Evolutionary conservation across 2,329 filamentous ascomycete species (phyloP).

Genomic region (Cladosporium velox): DNA sequence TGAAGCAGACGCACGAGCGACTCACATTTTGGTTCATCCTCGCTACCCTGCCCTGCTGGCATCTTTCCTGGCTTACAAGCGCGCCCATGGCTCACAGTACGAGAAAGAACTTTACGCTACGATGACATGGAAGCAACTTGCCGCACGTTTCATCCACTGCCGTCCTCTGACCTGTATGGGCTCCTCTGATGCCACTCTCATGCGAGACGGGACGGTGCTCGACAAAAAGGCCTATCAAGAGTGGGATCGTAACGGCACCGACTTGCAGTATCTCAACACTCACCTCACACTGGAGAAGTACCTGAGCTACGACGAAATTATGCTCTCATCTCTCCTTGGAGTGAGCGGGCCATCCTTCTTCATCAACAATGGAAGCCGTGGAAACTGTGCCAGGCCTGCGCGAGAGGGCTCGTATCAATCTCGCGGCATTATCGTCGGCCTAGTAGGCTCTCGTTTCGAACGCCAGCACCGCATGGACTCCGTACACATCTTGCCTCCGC

Average conservation of each 20-base stretch:
- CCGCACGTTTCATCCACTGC: slow-evolving; percentile 34
- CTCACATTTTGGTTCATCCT: slow-evolving; percentile 35
- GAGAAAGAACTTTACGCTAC: slow-evolving; percentile 34
- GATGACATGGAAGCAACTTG: slow-evolving; percentile 28
- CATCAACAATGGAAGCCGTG: slow-evolving; percentile 35
- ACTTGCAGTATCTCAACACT: slow-evolving; percentile 27
- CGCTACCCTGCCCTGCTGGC: slow-evolving; percentile 31
- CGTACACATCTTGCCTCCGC: slow-evolving; percentile 27
- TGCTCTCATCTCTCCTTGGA: slow-evolving; percentile 36
- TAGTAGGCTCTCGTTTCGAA: slow-evolving; percentile 39
- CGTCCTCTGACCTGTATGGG: slow-evolving; percentile 36
- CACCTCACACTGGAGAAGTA: slow-evolving; percentile 32
- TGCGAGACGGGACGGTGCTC: slow-evolving; percentile 30
- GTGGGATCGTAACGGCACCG: slow-evolving; percentile 36
- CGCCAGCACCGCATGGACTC: slow-evolving; percentile 36
- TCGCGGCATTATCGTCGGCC: slow-evolving; percentile 35
- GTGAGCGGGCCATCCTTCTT: slow-evolving; percentile 35
- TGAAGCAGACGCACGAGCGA: slow-evolving; percentile 29
- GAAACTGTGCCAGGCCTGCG: slow-evolving; percentile 26
- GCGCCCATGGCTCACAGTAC: slow-evolving; percentile 28
- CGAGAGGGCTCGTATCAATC: slow-evolving; percentile 27
- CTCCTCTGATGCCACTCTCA: slow-evolving; percentile 30
- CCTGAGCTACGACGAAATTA: slow-evolving; percentile 40
- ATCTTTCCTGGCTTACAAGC: slow-evolving; percentile 36
- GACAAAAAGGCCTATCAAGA: slow-evolving; percentile 20